These are phyloP conservation scores for Lasiodiplodia sp. DNA, from an alignment of 2,329 filamentous ascomycete genomes.

Conservation along the genomic window DNA sequence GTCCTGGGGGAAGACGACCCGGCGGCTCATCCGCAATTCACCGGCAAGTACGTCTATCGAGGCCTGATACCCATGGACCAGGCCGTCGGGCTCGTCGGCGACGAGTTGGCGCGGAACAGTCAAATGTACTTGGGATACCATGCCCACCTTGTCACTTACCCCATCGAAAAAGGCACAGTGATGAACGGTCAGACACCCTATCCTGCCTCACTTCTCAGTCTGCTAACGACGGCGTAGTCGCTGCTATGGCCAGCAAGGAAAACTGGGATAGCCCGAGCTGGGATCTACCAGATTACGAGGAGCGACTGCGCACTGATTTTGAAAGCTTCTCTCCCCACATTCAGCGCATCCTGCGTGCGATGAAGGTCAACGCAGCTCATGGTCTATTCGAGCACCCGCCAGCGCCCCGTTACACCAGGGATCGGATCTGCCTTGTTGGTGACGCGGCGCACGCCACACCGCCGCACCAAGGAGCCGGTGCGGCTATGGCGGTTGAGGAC, in stretches of 20 bases:
- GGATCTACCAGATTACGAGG: conserved; percentile 49
- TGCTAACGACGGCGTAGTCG: conserved; percentile 38
- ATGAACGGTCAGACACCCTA: conserved; percentile 57
- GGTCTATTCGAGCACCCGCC: conserved; percentile 57
- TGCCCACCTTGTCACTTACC: conserved; percentile 68
- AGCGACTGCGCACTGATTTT: conserved; percentile 52
- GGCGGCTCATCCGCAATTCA: conserved; percentile 58
- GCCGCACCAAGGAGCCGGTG: conserved; percentile 64
- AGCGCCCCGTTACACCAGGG: conserved; percentile 48
- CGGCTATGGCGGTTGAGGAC: conserved; percentile 65
- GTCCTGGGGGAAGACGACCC: conserved; percentile 59
- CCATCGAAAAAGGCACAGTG: conserved; percentile 61
- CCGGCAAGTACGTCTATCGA: conserved; percentile 67
- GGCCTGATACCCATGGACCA: conserved; percentile 66
- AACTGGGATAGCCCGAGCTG: conserved; percentile 52
- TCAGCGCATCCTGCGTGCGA: conserved; percentile 48
- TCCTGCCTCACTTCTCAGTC: too few relatives aligned
- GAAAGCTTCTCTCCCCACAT: conserved; percentile 51
- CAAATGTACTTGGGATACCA: conserved; percentile 65
- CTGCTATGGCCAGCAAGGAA: conserved; percentile 56
- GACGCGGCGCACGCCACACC: conserved; percentile 65
- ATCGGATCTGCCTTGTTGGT: conserved; percentile 55
- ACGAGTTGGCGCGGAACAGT: conserved; percentile 56
- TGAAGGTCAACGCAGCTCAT: conserved; percentile 59
- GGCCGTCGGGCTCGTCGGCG: conserved; percentile 58